These are phyloP conservation scores for Podospora didyma DNA, from an alignment of 495 filamentous ascomycete species.

Conservation along the genomic window DNA sequence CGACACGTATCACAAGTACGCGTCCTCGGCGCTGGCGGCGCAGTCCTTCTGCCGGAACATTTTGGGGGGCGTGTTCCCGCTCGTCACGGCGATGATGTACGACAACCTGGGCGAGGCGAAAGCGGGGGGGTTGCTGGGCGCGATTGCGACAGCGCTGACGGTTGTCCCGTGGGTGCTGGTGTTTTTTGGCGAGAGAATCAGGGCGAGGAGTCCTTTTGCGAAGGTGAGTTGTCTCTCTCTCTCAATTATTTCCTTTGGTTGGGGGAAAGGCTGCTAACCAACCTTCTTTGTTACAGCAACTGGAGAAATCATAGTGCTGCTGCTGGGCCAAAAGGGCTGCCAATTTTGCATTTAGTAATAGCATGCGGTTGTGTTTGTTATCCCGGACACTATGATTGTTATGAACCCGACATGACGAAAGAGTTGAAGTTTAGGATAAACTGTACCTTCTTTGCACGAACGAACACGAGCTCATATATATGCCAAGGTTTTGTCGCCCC, in stretches of 20 bases:
- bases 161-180: constrained; percentile 84
- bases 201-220: constrained; percentile 76
- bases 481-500: no score
- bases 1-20: constrained; percentile 83
- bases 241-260: constrained; percentile 9
- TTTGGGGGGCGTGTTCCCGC: constrained; percentile 76
- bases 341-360: no score
- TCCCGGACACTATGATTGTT: no score
- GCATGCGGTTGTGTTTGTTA: no score
- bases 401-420: no score
- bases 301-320: background rate
- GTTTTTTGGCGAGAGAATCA: constrained; percentile 73
- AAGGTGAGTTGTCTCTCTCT: constrained; percentile 11
- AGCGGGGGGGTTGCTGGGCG: constrained; percentile 75
- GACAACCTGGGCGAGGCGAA: constrained; percentile 63
- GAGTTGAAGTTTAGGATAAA: no score
- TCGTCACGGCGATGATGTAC: constrained; percentile 72
- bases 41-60: constrained; percentile 84
- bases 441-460: no score
- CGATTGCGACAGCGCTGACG: constrained; percentile 64
- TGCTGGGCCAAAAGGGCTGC: no score
- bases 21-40: constrained; percentile 81
- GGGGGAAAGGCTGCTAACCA: background rate
- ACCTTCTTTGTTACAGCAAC: constrained; percentile 7
- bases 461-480: no score